Percentiles rank a stretch among this genome's conserved stretches.
These are phyloP conservation scores for Vanrija humicola DNA, from an alignment of 1,284 basidiomycete species.

Conservation along the genomic window DNA sequence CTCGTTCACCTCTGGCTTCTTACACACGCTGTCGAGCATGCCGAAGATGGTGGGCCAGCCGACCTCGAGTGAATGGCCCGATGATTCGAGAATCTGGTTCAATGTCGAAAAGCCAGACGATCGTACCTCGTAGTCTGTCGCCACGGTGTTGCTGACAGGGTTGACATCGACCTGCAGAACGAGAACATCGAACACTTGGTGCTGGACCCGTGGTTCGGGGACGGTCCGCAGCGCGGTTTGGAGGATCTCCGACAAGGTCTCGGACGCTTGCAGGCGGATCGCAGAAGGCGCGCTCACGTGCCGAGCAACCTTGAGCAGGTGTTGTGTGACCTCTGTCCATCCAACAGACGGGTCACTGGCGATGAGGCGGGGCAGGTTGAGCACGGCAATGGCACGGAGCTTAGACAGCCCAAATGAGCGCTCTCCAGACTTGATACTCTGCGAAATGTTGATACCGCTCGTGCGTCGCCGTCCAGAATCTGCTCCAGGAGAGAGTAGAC, in stretches of 20 bases:
- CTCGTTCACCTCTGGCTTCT: neutral
- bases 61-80: conserved; percentile 80
- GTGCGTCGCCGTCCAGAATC: conserved; percentile 60
- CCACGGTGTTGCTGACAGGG: conserved; percentile 34
- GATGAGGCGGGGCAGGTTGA: conserved; percentile 82
- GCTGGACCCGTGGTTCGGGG: conserved; percentile 61
- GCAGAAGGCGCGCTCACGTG: conserved; percentile 65
- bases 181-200: conserved; percentile 75
- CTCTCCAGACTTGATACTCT: conserved; percentile 61
- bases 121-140: conserved; percentile 64
- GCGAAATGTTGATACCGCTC: conserved; percentile 76
- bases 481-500: conserved; percentile 21
- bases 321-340: conserved; percentile 74
- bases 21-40: conserved; percentile 79
- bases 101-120: conserved; percentile 82
- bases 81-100: conserved; percentile 81
- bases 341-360: conserved; percentile 72
- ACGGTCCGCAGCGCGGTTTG: conserved; percentile 62
- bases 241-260: conserved; percentile 76
- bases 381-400: conserved; percentile 68
- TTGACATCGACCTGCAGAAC: conserved; percentile 64
- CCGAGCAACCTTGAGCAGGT: conserved; percentile 67
- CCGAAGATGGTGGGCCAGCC: conserved; percentile 93
- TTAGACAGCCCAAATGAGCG: conserved; percentile 74
- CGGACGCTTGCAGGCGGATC: conserved; percentile 82